A percentile compares a stretch with the other conserved stretches of the same genome.
Evolutionary conservation across 305 asterid genomes (phyloP).

Genomic region (Salvia sclarea): DNA sequence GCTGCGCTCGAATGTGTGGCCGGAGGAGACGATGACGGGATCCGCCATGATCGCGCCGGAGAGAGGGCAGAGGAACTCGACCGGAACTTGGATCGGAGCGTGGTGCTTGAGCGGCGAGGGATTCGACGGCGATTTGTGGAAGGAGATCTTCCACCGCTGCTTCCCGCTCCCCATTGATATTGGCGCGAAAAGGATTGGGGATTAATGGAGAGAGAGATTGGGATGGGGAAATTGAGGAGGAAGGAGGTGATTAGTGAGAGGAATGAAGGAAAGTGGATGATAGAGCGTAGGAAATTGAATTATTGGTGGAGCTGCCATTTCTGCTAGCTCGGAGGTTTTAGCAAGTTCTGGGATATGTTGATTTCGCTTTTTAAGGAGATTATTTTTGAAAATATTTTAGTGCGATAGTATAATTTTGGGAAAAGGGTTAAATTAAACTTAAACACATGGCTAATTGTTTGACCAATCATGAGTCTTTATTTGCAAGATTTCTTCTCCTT

Average conservation of each 20-base stretch:
- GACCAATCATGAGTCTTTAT: conserved; percentile 38
- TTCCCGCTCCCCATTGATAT: conserved; percentile 63
- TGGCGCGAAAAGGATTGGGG: not conserved
- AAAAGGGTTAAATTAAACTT: not conserved
- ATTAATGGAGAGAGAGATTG: conserved; percentile 18
- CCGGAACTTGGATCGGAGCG: conserved; percentile 37
- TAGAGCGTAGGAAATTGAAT: not conserved
- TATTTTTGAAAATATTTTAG: not conserved
- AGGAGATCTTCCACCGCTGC: conserved; percentile 71
- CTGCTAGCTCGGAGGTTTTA: not conserved
- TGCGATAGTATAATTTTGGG: not conserved
- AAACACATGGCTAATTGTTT: conserved; percentile 35
- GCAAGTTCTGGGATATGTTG: conserved; percentile 5
- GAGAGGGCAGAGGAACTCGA: conserved; percentile 73
- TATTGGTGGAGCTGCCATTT: conserved; percentile 13
- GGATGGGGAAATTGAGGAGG: conserved; percentile 9
- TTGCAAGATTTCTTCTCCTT: conserved; percentile 20
- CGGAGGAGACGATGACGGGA: conserved; percentile 83
- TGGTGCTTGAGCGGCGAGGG: conserved; percentile 24
- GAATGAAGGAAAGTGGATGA: not conserved
- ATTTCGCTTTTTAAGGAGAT: conserved; percentile 3
- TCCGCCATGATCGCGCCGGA: conserved; percentile 81
- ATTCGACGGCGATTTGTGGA: conserved; percentile 53
- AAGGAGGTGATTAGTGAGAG: not conserved
- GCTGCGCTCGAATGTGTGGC: conserved; percentile 86